These are phyloP conservation scores for Salvia sclarea DNA, from an alignment of 305 asterid genomes.

Conservation along the genomic window DNA sequence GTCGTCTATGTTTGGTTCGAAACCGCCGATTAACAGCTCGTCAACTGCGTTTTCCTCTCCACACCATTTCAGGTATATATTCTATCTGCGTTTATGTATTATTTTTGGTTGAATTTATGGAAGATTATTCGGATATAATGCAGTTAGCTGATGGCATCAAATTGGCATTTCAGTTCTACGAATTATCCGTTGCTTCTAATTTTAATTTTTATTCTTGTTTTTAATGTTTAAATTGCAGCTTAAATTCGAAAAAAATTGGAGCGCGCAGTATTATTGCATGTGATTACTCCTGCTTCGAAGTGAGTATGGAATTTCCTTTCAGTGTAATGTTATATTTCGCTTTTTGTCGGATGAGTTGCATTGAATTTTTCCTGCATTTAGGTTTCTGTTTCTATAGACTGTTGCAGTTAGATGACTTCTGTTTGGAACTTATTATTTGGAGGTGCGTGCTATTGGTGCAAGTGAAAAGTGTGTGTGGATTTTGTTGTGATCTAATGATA, in stretches of 20 bases:
- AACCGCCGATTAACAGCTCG: constrained; percentile 26
- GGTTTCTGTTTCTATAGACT: constrained; percentile 4
- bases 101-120: neutral
- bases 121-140: constrained; percentile 10
- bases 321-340: neutral
- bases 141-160: constrained; percentile 4
- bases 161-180: constrained; percentile 13
- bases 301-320: constrained; percentile 33
- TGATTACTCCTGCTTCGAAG: constrained; percentile 72
- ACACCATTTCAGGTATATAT: constrained; percentile 36
- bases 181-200: constrained; percentile 5
- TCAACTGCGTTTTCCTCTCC: constrained; percentile 21
- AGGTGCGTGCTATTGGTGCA: constrained; percentile 6
- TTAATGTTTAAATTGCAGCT: constrained; percentile 32
- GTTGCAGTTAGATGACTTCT: constrained; percentile 16
- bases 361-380: neutral
- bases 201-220: neutral
- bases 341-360: neutral
- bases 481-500: neutral
- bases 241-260: constrained; percentile 31
- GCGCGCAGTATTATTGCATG: constrained; percentile 49
- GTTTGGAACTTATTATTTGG: neutral
- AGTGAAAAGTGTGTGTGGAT: neutral
- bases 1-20: constrained; percentile 34
- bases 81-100: neutral